Conservation (phyloP, 2,329 filamentous ascomycete genomes). For the Claviceps sp. region DNA sequence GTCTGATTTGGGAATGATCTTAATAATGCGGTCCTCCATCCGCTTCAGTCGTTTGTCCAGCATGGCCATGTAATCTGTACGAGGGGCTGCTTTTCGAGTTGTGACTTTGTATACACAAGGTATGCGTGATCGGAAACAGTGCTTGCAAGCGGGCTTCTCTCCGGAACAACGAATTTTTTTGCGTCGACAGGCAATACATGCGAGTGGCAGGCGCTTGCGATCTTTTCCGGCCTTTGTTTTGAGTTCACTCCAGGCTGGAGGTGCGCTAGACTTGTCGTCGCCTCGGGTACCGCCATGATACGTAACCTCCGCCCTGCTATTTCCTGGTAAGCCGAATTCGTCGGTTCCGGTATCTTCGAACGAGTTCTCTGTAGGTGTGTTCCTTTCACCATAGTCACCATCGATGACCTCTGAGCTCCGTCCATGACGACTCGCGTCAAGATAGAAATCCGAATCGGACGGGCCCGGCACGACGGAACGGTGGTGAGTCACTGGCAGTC, state of each 20-base stretch:
- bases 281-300: slow-evolving; percentile 39
- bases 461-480: slow-evolving; percentile 8
- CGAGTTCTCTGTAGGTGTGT: slow-evolving; percentile 29
- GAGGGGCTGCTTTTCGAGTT: slow-evolving; percentile 79
- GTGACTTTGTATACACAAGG: slow-evolving; percentile 98
- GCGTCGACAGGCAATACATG: slow-evolving; percentile 86
- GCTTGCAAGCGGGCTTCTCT: slow-evolving; percentile 94
- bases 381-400: slow-evolving; percentile 29
- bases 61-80: slow-evolving; percentile 99
- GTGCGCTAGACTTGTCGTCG: slow-evolving; percentile 44
- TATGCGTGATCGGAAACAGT: slow-evolving; percentile 82
- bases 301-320: slow-evolving; percentile 35
- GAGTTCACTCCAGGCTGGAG: slow-evolving; percentile 65
- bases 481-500: slow-evolving; percentile 9
- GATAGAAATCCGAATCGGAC: slow-evolving; percentile 12
- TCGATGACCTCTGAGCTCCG: slow-evolving; percentile 29
- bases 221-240: slow-evolving; percentile 94
- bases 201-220: slow-evolving; percentile 78
- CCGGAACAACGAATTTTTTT: slow-evolving; percentile 98
- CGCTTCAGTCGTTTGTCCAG: slow-evolving; percentile 87
- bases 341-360: slow-evolving; percentile 42
- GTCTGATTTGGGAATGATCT: slow-evolving; percentile 81
- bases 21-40: slow-evolving; percentile 97
- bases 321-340: slow-evolving; percentile 41
- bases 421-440: slow-evolving; percentile 13